A percentile compares a stretch with the other conserved stretches of the same genome.
phyloP scores from a whole-genome alignment of 2,329 filamentous ascomycete genomes.

The Corinectria fuckeliana region DNA sequence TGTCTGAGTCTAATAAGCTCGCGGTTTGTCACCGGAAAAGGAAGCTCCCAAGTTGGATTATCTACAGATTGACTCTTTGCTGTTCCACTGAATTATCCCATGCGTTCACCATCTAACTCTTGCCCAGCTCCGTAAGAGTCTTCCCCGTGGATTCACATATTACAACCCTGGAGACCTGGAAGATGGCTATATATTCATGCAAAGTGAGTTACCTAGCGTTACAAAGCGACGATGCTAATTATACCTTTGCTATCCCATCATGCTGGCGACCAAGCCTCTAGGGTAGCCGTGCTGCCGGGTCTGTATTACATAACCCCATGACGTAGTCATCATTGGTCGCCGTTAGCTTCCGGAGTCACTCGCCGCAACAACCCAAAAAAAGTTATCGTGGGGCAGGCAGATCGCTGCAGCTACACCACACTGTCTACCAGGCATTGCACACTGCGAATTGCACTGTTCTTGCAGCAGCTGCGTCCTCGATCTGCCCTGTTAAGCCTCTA shows the following conservation, averaged over 20 bases:
- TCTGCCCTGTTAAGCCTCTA: not conserved
- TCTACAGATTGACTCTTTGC: no score
- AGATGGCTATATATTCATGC: no score
- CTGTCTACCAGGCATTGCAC: not conserved
- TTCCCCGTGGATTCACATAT: not conserved
- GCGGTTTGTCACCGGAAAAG: no score
- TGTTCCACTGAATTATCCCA: no score
- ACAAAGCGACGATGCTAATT: not conserved
- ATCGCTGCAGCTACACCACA: not conserved
- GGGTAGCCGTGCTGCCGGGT: conserved; percentile 3
- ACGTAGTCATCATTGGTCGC: conserved; percentile 16
- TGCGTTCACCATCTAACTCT: not conserved
- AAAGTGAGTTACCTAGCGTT: no score
- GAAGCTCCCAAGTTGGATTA: no score
- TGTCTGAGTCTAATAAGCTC: no score
- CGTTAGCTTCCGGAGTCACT: conserved; percentile 11
- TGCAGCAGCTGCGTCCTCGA: not conserved
- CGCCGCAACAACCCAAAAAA: conserved; percentile 23
- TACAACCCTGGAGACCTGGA: no score
- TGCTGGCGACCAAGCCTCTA: not conserved
- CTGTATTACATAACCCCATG: conserved; percentile 13
- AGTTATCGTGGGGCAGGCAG: conserved; percentile 15
- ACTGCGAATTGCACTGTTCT: not conserved
- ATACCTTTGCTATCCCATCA: not conserved
- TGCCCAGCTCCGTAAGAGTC: not conserved